These are phyloP conservation scores for Hirsutella minnesotensis DNA, from an alignment of 2,329 filamentous ascomycete genomes.

Conservation along the genomic window DNA sequence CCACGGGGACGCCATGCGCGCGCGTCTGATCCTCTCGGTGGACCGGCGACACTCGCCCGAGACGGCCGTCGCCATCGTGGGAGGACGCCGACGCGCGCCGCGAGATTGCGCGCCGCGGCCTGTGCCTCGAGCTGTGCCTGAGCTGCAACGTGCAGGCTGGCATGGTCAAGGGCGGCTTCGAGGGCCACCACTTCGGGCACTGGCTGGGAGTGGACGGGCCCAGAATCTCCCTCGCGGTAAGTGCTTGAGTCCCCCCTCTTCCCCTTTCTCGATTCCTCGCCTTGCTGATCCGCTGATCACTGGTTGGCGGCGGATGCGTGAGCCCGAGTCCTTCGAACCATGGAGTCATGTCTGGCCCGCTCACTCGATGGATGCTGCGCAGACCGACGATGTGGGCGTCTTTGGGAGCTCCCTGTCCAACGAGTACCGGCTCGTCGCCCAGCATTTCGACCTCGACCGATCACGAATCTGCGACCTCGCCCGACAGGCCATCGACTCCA, in stretches of 20 bases:
- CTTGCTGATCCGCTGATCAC: too few species aligned
- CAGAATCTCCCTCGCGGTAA: constrained; percentile 56
- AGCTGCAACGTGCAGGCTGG: constrained; percentile 71
- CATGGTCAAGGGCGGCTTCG: constrained; percentile 54
- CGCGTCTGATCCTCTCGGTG: constrained; percentile 60
- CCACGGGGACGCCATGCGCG: constrained; percentile 33
- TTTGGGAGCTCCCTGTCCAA: constrained; percentile 67
- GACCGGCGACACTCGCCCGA: constrained; percentile 51
- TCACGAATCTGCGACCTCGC: constrained; percentile 40
- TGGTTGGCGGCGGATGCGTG: too few species aligned
- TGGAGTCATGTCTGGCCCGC: not conserved
- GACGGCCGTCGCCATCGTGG: constrained; percentile 55
- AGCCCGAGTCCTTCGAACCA: too few species aligned
- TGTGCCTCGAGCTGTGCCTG: constrained; percentile 66
- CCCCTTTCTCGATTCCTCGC: too few species aligned
- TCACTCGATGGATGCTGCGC: not conserved
- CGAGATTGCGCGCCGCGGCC: constrained; percentile 35
- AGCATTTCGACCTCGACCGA: constrained; percentile 50
- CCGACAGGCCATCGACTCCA: constrained; percentile 48
- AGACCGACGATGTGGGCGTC: constrained; percentile 78
- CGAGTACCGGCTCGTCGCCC: constrained; percentile 61
- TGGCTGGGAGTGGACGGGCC: constrained; percentile 51
- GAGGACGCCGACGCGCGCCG: constrained; percentile 48
- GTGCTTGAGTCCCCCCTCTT: constrained; percentile 18
- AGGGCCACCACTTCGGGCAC: constrained; percentile 65